Conservation (phyloP, 352 stramenopile genomes). For the Globisporangium cederbergense region DNA sequence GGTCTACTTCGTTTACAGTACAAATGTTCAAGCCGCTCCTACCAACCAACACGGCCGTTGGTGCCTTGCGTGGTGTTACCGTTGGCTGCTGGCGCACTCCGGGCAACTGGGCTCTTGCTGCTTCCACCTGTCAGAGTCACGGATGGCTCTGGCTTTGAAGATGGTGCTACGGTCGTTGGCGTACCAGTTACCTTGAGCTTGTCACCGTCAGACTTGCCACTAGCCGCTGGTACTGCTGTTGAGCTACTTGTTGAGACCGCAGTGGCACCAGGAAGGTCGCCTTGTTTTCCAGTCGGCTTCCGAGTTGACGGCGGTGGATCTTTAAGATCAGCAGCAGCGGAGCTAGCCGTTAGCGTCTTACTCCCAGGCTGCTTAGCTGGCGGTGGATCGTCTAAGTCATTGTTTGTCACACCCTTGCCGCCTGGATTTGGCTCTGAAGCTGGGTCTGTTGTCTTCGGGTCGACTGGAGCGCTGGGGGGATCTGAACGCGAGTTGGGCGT, state of each 20-base stretch:
- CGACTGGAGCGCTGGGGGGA: neutral
- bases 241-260: neutral
- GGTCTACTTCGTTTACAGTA: neutral
- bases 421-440: neutral
- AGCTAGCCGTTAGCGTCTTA: neutral
- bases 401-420: neutral
- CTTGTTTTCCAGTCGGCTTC: neutral
- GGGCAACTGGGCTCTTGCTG: neutral
- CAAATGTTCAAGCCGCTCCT: neutral
- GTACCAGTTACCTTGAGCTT: neutral
- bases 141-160: neutral
- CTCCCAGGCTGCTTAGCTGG: neutral
- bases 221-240: neutral
- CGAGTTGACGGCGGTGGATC: neutral
- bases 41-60: neutral
- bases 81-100: neutral
- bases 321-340: neutral
- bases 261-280: neutral
- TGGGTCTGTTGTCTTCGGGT: slow-evolving; percentile 1
- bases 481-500: neutral
- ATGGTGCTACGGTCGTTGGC: neutral
- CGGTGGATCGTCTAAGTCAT: neutral
- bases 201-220: neutral
- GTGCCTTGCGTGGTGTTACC: neutral
- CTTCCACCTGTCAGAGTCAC: neutral